Conservation (phyloP, 2,329 filamentous ascomycete genomes). For the Sarocladium strictum region DNA sequence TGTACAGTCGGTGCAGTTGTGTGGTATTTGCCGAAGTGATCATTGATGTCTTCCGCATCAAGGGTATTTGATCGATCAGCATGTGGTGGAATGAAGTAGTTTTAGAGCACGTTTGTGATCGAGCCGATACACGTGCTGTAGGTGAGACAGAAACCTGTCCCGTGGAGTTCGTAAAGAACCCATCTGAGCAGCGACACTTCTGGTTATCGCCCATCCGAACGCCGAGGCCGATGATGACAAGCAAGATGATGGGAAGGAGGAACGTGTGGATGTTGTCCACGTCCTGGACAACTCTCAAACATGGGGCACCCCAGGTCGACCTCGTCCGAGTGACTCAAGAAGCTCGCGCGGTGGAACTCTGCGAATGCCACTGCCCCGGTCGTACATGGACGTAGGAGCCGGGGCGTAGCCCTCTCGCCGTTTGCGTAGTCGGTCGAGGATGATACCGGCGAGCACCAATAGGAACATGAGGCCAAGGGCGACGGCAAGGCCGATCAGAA, state of each 20-base stretch:
- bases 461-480: conserved; percentile 72
- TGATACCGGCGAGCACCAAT: conserved; percentile 67
- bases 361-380: conserved; percentile 51
- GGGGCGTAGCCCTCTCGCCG: conserved; percentile 73
- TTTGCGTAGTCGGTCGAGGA: conserved; percentile 70
- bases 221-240: conserved; percentile 4
- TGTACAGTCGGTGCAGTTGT: background rate
- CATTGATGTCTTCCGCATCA: conserved; percentile 1
- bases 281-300: conserved; percentile 31
- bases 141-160: background rate
- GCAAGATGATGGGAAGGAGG: background rate
- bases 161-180: background rate
- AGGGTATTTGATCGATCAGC: conserved; percentile 2
- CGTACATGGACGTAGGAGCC: conserved; percentile 63
- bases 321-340: conserved; percentile 46
- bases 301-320: conserved; percentile 41
- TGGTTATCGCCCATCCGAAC: conserved; percentile 2
- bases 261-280: background rate
- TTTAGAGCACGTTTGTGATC: background rate
- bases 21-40: background rate
- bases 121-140: background rate
- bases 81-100: background rate
- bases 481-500: conserved; percentile 75
- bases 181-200: too few relatives aligned
- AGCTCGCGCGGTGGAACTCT: conserved; percentile 57